Conservation (phyloP, 2,329 filamentous ascomycete genomes). For the Gnomoniopsis smithogilvyi region DNA sequence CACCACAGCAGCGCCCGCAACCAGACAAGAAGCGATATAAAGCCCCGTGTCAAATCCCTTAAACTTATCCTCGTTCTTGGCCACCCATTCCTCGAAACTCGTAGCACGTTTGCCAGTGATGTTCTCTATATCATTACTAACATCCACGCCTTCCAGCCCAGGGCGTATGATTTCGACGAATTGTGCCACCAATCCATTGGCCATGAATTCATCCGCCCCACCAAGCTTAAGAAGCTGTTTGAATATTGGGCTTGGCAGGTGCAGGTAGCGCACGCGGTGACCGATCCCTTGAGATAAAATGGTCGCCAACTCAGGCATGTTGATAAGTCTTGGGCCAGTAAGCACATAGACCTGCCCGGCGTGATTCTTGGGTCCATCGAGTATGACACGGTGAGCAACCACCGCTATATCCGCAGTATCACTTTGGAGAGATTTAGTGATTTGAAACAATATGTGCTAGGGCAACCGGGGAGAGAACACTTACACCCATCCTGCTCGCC, state of each 20-base stretch:
- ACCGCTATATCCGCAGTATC: conserved; percentile 5
- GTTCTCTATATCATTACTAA: neutral
- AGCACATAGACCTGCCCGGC: neutral
- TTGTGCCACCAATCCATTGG: conserved; percentile 3
- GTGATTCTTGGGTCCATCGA: conserved; percentile 3
- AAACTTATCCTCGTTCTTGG: neutral
- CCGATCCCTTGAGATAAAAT: neutral
- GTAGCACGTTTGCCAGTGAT: conserved; percentile 2
- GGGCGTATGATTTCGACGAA: conserved; percentile 5
- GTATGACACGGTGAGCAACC: conserved; percentile 2
- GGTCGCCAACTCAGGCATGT: conserved; percentile 4
- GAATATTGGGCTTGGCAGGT: neutral
- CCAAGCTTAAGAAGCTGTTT: neutral
- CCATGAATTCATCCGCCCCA: conserved; percentile 1
- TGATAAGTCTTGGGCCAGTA: conserved; percentile 2
- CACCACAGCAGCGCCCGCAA: neutral
- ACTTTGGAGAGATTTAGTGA: neutral
- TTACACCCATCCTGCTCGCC: conserved; percentile 3
- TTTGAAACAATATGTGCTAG: neutral
- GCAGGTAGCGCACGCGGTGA: conserved; percentile 7
- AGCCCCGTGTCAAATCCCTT: neutral
- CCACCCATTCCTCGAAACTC: conserved; percentile 3
- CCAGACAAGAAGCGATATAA: neutral
- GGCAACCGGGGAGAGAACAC: neutral
- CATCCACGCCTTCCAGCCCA: neutral